These are phyloP conservation scores for Pyronema domesticum DNA, from an alignment of 495 filamentous ascomycete species.

Conservation along the genomic window DNA sequence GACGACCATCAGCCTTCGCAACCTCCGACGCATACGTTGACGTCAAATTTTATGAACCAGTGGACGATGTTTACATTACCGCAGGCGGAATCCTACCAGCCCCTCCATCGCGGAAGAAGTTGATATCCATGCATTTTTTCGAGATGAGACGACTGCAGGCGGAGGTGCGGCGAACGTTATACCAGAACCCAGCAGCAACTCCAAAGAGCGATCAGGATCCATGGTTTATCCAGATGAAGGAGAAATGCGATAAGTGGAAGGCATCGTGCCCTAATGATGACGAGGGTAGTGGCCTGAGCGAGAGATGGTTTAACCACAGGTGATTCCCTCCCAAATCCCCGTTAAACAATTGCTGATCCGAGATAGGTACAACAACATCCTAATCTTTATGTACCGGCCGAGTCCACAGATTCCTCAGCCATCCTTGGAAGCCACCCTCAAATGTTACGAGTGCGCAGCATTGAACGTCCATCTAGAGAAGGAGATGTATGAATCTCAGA, in stretches of 20 bases:
- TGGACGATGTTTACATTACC: conserved; percentile 65
- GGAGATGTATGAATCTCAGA: conserved; percentile 52
- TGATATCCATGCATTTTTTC: conserved; percentile 78
- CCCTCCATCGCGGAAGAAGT: conserved; percentile 54
- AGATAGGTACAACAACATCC: conserved; percentile 55
- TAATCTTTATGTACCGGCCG: conserved; percentile 67
- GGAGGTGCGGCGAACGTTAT: conserved; percentile 68
- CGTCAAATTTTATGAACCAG: conserved; percentile 59
- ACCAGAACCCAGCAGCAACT: conserved; percentile 55
- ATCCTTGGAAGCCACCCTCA: conserved; percentile 49
- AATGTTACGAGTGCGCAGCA: conserved; percentile 63
- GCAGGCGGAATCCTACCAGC: conserved; percentile 54
- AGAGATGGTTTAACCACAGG: conserved; percentile 37
- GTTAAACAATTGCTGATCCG: conserved; percentile 8
- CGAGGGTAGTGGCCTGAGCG: conserved; percentile 44
- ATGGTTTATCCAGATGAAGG: conserved; percentile 68
- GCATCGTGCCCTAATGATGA: conserved; percentile 42
- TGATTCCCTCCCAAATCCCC: background rate
- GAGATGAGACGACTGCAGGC: conserved; percentile 77
- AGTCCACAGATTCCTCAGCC: conserved; percentile 81
- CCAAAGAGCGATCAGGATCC: conserved; percentile 59
- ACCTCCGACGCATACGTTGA: conserved; percentile 62
- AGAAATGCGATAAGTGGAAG: conserved; percentile 59
- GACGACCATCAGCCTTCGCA: conserved; percentile 65
- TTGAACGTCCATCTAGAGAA: conserved; percentile 63